phyloP scores from a whole-genome alignment of 2,329 filamentous ascomycete species.

The Aspergillus candidus region DNA sequence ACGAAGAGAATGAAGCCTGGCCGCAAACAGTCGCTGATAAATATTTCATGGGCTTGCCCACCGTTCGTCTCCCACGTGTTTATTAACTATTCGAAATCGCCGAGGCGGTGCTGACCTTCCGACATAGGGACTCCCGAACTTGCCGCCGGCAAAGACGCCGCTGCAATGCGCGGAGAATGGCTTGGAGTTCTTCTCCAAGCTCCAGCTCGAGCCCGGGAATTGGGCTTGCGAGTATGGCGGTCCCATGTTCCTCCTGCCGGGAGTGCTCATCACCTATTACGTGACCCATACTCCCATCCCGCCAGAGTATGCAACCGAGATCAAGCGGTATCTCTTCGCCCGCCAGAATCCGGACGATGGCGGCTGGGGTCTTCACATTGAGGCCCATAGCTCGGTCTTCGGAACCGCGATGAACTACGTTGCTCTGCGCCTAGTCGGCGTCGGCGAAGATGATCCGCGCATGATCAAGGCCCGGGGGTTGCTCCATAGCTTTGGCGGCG shows the following conservation, averaged over 20 bases:
- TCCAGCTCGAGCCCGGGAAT: slow-evolving; percentile 82
- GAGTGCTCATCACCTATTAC: slow-evolving; percentile 79
- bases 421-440: slow-evolving; percentile 71
- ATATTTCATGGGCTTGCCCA: slow-evolving; percentile 73
- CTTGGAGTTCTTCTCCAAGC: slow-evolving; percentile 77
- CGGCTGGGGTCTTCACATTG: slow-evolving; percentile 96
- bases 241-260: slow-evolving; percentile 89
- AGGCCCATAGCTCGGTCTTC: slow-evolving; percentile 86
- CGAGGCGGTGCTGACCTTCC: slow-evolving; percentile 1
- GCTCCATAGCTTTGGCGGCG: slow-evolving; percentile 80
- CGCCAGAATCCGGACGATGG: slow-evolving; percentile 80
- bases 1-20: slow-evolving; percentile 68
- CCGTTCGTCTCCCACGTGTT: slow-evolving; percentile 47
- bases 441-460: slow-evolving; percentile 72
- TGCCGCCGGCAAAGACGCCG: slow-evolving; percentile 65
- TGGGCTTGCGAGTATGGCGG: slow-evolving; percentile 98
- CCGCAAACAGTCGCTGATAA: slow-evolving; percentile 86
- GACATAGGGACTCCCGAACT: slow-evolving; percentile 64
- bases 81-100: not conserved
- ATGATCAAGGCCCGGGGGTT: slow-evolving; percentile 80
- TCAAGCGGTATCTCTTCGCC: slow-evolving; percentile 85
- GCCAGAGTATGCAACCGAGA: slow-evolving; percentile 72
- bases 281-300: slow-evolving; percentile 83
- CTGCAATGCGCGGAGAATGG: slow-evolving; percentile 76
- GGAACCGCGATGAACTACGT: slow-evolving; percentile 88